Percentiles rank a stretch among this genome's conserved stretches.
phyloP scores from a whole-genome alignment of 2,329 filamentous ascomycete species.

The Orbilia blumenaviensis region DNA sequence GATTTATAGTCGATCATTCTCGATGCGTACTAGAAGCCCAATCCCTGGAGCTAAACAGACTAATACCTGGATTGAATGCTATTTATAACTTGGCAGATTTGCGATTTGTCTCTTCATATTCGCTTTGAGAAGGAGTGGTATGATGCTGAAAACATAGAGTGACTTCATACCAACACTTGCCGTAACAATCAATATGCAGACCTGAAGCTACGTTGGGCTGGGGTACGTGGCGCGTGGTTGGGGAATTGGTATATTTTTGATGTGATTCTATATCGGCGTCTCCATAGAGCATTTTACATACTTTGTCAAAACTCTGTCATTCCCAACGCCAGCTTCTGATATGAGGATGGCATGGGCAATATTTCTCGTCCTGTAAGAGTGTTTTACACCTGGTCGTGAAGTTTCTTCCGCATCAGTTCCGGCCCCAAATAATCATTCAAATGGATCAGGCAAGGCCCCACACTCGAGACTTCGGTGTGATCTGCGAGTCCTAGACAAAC shows the following conservation, averaged over 20 bases:
- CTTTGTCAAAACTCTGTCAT: background rate
- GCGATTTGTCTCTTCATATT: background rate
- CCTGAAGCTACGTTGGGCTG: background rate
- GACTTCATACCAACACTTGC: slow-evolving; percentile 3
- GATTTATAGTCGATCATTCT: background rate
- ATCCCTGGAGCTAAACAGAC: background rate
- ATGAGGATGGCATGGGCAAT: background rate
- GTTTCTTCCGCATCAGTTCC: no score
- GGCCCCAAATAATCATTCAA: no score
- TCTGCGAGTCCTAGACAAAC: slow-evolving; percentile 13
- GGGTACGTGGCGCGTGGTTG: background rate
- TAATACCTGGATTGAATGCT: background rate
- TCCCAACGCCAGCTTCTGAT: no score
- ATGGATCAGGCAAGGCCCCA: slow-evolving; percentile 2
- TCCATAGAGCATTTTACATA: background rate
- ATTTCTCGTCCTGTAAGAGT: background rate
- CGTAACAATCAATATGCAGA: background rate
- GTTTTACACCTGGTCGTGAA: no score
- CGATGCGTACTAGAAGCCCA: background rate
- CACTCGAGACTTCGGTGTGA: slow-evolving; percentile 21
- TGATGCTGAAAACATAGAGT: slow-evolving; percentile 12
- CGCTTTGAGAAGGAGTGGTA: background rate
- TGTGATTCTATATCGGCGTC: background rate
- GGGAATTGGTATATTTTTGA: no score
- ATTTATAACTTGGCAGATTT: slow-evolving; percentile 1